Percentiles rank a stretch among this genome's conserved stretches.
These are phyloP conservation scores for Aureobasidium sp. DNA, from an alignment of 2,329 filamentous ascomycete species.

Conservation along the genomic window DNA sequence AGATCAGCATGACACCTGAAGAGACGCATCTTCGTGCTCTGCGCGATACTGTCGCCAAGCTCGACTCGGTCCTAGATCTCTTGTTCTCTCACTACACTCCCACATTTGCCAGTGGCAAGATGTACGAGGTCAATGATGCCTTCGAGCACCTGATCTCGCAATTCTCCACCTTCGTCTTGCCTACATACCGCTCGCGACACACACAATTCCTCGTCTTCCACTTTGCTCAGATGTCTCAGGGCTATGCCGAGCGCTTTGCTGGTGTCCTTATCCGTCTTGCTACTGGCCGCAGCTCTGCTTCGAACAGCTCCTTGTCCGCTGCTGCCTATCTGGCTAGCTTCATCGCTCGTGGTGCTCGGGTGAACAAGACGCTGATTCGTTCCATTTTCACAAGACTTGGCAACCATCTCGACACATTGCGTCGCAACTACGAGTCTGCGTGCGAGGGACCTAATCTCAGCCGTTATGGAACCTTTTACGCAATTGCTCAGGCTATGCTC, in stretches of 20 bases:
- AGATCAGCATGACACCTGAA: slow-evolving; percentile 52
- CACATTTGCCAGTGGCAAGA: slow-evolving; percentile 61
- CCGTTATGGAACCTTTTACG: slow-evolving; percentile 79
- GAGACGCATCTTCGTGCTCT: slow-evolving; percentile 60
- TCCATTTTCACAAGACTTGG: slow-evolving; percentile 76
- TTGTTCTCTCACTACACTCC: slow-evolving; percentile 78
- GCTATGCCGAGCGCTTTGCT: slow-evolving; percentile 75
- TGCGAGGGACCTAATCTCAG: slow-evolving; percentile 81
- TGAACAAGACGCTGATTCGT: slow-evolving; percentile 68
- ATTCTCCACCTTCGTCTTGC: slow-evolving; percentile 81
- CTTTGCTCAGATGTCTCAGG: slow-evolving; percentile 75
- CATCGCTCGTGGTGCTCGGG: slow-evolving; percentile 79
- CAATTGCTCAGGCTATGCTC: slow-evolving; percentile 77
- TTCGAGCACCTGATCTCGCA: slow-evolving; percentile 77
- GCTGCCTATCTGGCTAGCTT: slow-evolving; percentile 93
- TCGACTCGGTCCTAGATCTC: slow-evolving; percentile 82
- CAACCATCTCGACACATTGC: slow-evolving; percentile 67
- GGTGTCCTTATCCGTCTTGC: slow-evolving; percentile 80
- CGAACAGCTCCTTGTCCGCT: slow-evolving; percentile 75
- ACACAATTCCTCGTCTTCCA: slow-evolving; percentile 96
- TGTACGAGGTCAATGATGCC: slow-evolving; percentile 61
- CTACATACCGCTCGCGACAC: slow-evolving; percentile 85
- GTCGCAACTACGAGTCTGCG: slow-evolving; percentile 61
- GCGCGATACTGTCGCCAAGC: slow-evolving; percentile 78
- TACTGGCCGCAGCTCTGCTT: slow-evolving; percentile 68